Evolutionary conservation across 495 filamentous ascomycete species (phyloP), one percentile per base, ranked within the genome.

Genomic region (Aspergillus mulundensis): DNA sequence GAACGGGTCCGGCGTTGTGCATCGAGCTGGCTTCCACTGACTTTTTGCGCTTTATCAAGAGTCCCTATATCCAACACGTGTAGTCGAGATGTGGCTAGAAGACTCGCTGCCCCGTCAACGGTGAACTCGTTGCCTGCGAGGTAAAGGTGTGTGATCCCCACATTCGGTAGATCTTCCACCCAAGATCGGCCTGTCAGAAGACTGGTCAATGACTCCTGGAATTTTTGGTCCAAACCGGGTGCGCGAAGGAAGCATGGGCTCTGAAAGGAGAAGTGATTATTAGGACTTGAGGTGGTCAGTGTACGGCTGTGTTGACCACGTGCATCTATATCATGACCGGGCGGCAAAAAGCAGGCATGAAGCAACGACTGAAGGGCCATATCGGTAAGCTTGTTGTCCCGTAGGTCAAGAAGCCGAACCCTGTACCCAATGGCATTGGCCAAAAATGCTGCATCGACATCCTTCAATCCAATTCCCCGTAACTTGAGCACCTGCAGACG

Each of bases 401-500:
- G 75, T 34, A 88, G 41, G 63, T 87, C 85, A 21, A 88, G 64
- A 59, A 75, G 82, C 23, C 84, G 71, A 20, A 86, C 76, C 38
- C 73, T 70, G 12, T 65, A 68, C 2, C 75, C 72, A 48, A 87
- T 79, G 2, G 78, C 73, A 58, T 75, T 70, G 12, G 80, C 80
- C 23, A 88, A 61, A 28, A 77, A 69, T 36, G 77, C 75, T 14
- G 83, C 69, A 54, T 85, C 79, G 3, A 66, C 63, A 56, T 87
- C 83, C 51, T 70, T 81, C 24, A 88, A 61, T 7, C 81, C 77
- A 19, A 85, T 72, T 5, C 76, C 77, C 25, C 80, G 73, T 53
- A 88, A 59, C 61, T 85, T 87, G 5, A 88, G 63, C 7, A 87
- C 76, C 48, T 81, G 81, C 15, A 87, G 67, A 23, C 75, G 68